phyloP scores from a whole-genome alignment of 2,329 filamentous ascomycete genomes.

The Volutella citrinella region DNA sequence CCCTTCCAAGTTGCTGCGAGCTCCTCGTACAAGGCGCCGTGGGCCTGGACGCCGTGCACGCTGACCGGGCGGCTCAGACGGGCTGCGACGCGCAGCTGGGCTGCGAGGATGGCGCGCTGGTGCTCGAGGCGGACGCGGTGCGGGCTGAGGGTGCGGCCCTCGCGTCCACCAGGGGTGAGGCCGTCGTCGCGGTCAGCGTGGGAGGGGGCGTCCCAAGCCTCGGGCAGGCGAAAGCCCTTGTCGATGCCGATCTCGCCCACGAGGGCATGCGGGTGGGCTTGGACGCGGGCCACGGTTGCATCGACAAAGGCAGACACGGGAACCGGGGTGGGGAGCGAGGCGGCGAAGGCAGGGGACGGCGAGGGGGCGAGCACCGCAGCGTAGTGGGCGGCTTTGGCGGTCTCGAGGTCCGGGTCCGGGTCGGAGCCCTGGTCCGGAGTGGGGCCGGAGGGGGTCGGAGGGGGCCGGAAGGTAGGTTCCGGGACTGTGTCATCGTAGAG shows the following conservation, averaged over 20 bases:
- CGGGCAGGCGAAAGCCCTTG: constrained; percentile 71
- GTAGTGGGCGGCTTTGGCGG: constrained; percentile 59
- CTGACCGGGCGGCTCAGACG: constrained; percentile 63
- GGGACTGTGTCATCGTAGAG: constrained; percentile 59
- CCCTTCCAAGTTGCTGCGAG: constrained; percentile 68
- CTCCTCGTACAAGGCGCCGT: constrained; percentile 66
- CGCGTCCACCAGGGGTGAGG: constrained; percentile 67
- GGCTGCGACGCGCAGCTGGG: constrained; percentile 70
- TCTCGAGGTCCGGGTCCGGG: constrained; percentile 6
- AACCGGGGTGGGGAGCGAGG: constrained; percentile 55
- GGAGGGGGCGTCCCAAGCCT: constrained; percentile 45
- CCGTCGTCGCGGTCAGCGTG: constrained; percentile 23
- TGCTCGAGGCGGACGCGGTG: constrained; percentile 67
- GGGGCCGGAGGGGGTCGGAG: constrained; percentile 18
- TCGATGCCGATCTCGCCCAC: constrained; percentile 78
- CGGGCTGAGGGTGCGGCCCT: constrained; percentile 65
- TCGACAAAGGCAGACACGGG: constrained; percentile 57
- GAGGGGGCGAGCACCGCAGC: constrained; percentile 60
- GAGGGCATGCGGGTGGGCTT: constrained; percentile 59
- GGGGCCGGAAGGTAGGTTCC: constrained; percentile 37
- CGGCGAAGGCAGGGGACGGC: constrained; percentile 41
- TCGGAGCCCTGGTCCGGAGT: constrained; percentile 14
- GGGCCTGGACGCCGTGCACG: constrained; percentile 73
- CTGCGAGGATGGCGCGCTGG: constrained; percentile 62
- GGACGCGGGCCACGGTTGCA: constrained; percentile 54